phyloP scores from a whole-genome alignment of 2,329 filamentous ascomycete species.

The Epichloe sylvatica region DNA sequence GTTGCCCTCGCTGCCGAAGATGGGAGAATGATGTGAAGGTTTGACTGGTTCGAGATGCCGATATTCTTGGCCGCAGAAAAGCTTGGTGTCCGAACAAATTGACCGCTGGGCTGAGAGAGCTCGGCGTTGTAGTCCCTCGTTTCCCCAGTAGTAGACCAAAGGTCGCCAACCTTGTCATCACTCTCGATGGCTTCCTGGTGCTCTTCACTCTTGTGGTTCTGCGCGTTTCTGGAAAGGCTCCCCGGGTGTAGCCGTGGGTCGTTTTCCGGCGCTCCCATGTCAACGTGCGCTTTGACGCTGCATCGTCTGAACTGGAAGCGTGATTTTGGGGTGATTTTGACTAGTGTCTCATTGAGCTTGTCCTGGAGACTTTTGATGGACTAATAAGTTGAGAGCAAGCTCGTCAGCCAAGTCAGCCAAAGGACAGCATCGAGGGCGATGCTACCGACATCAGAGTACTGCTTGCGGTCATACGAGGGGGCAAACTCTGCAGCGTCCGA shows the following conservation, averaged over 20 bases:
- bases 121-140: conserved; percentile 43
- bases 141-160: conserved; percentile 22
- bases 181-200: conserved; percentile 8
- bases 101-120: conserved; percentile 26
- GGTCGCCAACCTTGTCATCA: conserved; percentile 23
- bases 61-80: conserved; percentile 50
- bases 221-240: conserved; percentile 17
- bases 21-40: conserved; percentile 66
- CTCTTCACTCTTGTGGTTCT: conserved; percentile 9
- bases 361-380: conserved; percentile 70
- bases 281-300: conserved; percentile 20
- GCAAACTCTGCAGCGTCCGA: conserved; percentile 71
- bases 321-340: conserved; percentile 55
- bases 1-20: conserved; percentile 55
- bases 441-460: conserved; percentile 57
- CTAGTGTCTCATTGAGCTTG: conserved; percentile 57
- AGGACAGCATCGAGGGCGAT: not conserved
- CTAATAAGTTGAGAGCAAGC: conserved; percentile 29
- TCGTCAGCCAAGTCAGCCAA: not conserved
- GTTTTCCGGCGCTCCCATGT: conserved; percentile 28
- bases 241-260: conserved; percentile 29
- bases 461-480: conserved; percentile 78
- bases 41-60: conserved; percentile 50
- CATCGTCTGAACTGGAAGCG: conserved; percentile 65
- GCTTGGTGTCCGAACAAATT: conserved; percentile 41